A percentile compares a stretch with the other conserved stretches of the same genome.
These are phyloP conservation scores for Plectosphaerella sp. DNA, from an alignment of 2,329 filamentous ascomycete genomes.

Conservation along the genomic window DNA sequence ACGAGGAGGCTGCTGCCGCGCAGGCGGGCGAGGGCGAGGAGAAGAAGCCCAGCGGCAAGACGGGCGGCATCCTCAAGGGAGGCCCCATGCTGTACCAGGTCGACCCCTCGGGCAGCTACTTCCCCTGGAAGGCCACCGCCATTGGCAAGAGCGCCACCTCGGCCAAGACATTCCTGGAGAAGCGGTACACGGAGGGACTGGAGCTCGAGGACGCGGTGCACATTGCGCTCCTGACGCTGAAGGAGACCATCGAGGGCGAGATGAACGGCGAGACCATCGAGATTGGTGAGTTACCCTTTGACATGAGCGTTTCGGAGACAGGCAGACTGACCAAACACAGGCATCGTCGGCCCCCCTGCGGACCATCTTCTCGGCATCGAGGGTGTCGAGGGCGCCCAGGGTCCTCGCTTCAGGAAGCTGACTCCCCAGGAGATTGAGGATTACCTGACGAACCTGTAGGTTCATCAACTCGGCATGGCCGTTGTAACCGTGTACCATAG, in stretches of 20 bases:
- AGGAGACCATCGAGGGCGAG: slow-evolving; percentile 98
- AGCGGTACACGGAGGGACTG: slow-evolving; percentile 94
- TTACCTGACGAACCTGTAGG: slow-evolving; percentile 95
- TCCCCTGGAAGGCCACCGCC: slow-evolving; percentile 98
- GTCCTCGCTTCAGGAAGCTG: slow-evolving; percentile 88
- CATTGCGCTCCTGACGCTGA: slow-evolving; percentile 93
- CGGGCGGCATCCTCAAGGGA: slow-evolving; percentile 90
- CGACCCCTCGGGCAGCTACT: slow-evolving; percentile 97
- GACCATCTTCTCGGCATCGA: slow-evolving; percentile 89
- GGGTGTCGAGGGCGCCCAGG: slow-evolving; percentile 78
- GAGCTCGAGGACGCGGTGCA: slow-evolving; percentile 98
- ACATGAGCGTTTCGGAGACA: not conserved
- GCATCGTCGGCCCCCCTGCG: slow-evolving; percentile 92
- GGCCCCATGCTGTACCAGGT: slow-evolving; percentile 98
- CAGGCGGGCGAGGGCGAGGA: slow-evolving; percentile 60
- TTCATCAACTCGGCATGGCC: slow-evolving; percentile 10
- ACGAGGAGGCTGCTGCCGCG: slow-evolving; percentile 58
- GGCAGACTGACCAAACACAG: slow-evolving; percentile 36
- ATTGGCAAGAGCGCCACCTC: slow-evolving; percentile 98
- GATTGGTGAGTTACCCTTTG: slow-evolving; percentile 62
- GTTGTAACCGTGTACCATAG: slow-evolving; percentile 32
- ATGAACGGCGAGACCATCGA: slow-evolving; percentile 99
- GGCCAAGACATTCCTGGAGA: slow-evolving; percentile 98
- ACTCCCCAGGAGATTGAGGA: slow-evolving; percentile 98
- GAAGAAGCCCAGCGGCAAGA: slow-evolving; percentile 77